These are phyloP conservation scores for Aspergillus arachidicola DNA, from an alignment of 2,329 filamentous ascomycete species.

Conservation along the genomic window DNA sequence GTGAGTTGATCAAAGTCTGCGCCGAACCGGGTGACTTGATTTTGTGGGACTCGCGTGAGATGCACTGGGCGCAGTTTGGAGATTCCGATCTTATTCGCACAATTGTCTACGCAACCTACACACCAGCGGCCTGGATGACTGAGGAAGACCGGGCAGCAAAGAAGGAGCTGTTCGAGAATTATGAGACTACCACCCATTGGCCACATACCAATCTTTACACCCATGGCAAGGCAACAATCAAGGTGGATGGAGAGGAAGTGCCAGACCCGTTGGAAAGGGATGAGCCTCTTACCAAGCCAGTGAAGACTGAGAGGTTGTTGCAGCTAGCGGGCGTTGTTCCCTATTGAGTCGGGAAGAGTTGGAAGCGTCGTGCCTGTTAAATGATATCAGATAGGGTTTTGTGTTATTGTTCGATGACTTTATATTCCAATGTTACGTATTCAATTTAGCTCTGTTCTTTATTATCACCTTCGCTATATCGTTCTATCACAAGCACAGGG, in stretches of 20 bases:
- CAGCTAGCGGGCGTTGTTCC: slow-evolving; percentile 12
- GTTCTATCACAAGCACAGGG: no score
- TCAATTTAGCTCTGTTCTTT: no score
- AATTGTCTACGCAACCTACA: slow-evolving; percentile 19
- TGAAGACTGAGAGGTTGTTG: slow-evolving; percentile 9
- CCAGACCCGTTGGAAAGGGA: slow-evolving; percentile 18
- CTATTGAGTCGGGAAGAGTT: not conserved
- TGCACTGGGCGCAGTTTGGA: slow-evolving; percentile 19
- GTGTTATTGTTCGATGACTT: no score
- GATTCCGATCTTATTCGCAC: slow-evolving; percentile 19
- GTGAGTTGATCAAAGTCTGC: slow-evolving; percentile 21
- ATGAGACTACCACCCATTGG: slow-evolving; percentile 22
- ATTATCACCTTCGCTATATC: no score
- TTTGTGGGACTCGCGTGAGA: slow-evolving; percentile 23
- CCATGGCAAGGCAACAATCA: slow-evolving; percentile 14
- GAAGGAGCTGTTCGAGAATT: slow-evolving; percentile 16
- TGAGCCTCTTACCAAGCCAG: slow-evolving; percentile 18
- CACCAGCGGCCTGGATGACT: slow-evolving; percentile 13
- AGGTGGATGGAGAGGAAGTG: slow-evolving; percentile 10
- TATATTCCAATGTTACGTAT: no score
- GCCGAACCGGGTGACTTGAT: slow-evolving; percentile 24
- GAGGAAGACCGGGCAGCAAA: slow-evolving; percentile 12
- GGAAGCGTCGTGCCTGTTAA: not conserved
- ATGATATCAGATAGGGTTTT: not conserved
- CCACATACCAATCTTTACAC: slow-evolving; percentile 21